Evolutionary conservation across 2,329 filamentous ascomycete genomes (phyloP), one percentile per base, ranked within the genome.

Genomic region (Aureobasidium sp.): DNA sequence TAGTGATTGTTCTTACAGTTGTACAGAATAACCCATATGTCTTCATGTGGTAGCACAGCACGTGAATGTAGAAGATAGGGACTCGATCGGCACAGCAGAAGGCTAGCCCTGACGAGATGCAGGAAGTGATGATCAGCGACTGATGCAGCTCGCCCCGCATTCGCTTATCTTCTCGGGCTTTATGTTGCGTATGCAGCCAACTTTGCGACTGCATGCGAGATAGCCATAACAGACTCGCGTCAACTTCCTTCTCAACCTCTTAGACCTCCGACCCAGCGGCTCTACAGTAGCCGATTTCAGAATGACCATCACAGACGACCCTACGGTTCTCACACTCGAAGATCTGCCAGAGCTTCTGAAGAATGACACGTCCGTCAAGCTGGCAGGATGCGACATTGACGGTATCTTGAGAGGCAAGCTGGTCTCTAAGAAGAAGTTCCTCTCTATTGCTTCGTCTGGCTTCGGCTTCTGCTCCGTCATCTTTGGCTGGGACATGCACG

Each of bases 401-500:
- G 92, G 92, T 66, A 85, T 91, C 57, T 80, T 96, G 61, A 89
- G 92, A 62, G 92, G 92, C 68, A 97, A 97, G 78, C 82, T 96
- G 65, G 86, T 96, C 76, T 90, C 90, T 69, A 96, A 96, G 81
- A 88, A 87, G 73, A 96, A 97, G 78, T 96, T 97, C 75, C 79
- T 96, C 41, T 90, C 89, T 34, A 84, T 96, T 59, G 87, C 87
- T n/a, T 76, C 84, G 46, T 82, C 85, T 48, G 92, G 92, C 57
- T 96, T 96, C 69, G 92, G 92, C 60, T 96, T 96, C 80, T 96
- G 92, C 79, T 94, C 89, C 24, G 91, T 96, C 67, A 86, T 96
- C 67, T 96, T 96, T 70, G 92, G 92, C 73, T 96, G 92, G 92
- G 92, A 97, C 76, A 96, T 96, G 90, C 92, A 97, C 75, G 92